Evolutionary conservation across 177 flowering plant species (phyloP).

Genomic region (Vitis hybrid): DNA sequence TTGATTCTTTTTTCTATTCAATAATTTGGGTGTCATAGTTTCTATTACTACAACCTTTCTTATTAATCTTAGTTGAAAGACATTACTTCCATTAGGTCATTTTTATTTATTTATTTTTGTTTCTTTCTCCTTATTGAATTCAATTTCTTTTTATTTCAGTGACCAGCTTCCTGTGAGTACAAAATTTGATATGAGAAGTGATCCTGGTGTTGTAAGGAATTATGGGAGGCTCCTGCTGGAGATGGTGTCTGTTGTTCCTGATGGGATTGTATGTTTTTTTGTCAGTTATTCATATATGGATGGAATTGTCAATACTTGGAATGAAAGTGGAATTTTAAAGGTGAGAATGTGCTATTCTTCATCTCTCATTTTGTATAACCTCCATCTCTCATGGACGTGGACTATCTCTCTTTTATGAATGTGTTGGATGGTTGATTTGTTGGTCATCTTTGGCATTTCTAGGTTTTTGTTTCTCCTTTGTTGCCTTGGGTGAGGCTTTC

Average conservation of each 20-base stretch:
- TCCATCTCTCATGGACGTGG: no score
- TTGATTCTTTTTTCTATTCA: background rate
- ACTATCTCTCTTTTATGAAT: no score
- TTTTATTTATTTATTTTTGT: background rate
- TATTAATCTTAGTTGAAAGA: background rate
- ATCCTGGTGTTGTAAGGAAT: conserved; percentile 96
- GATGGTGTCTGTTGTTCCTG: conserved; percentile 97
- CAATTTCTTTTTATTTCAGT: conserved; percentile 44
- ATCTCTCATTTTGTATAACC: background rate
- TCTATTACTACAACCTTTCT: background rate
- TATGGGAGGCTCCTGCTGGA: conserved; percentile 95
- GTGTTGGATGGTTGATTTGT: no score
- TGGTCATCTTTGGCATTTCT: no score
- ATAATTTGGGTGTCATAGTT: background rate
- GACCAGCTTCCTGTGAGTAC: conserved; percentile 99
- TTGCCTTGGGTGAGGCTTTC: no score
- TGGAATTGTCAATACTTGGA: conserved; percentile 92
- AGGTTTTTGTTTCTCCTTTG: no score
- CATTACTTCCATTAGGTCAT: background rate
- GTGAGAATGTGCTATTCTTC: conserved; percentile 29
- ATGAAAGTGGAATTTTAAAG: conserved; percentile 87
- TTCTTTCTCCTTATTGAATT: conserved; percentile 4
- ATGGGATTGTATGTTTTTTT: conserved; percentile 97
- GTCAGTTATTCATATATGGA: conserved; percentile 99
- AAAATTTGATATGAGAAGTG: conserved; percentile 97